Evolutionary conservation across 1,284 basidiomycete genomes (phyloP), one percentile per base, ranked within the genome.

Genomic region (Phaffia rhodozyma): DNA sequence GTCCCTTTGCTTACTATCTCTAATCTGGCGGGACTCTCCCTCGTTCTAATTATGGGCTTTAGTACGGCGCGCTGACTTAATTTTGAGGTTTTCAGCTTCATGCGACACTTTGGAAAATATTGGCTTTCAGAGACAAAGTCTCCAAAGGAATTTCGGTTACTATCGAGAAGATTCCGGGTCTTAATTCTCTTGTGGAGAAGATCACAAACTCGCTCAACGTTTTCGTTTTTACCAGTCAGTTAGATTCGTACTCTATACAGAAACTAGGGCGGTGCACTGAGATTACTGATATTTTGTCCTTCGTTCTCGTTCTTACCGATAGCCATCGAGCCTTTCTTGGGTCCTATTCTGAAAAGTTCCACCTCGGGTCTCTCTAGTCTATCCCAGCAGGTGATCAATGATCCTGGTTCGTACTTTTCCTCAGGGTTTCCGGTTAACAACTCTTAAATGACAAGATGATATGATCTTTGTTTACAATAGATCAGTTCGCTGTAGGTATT

Each of bases 61-160:
- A 2, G n/a, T 20, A 51, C 50, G 5, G 51, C 9, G 18, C 9
- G 51, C 18, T 53, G 20, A n/a, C 51, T 18, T 11, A 25, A 25
- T n/a, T n/a, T 18, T n/a, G 20, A 9, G 18, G 2, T 25, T 53
- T n/a, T 2, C 54, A 63, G 55, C 38, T 66, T 34, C 67, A 68
- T 55, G 77, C 82, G 2, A 83, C 84, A 3, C 76, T 94, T 20
- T 94, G 91, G 91, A 83, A 89, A 75, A 84, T 96, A 16, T 75
- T 96, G 71, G 84, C 81, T 55, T 92, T 93, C 76, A 81, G 91
- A 59, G 92, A 97, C 76, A 82, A 82, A 25, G 81, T 85, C 78
- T 83, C 85, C 73, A 94, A 93, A 81, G 86, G 84, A 73, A 90
- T 97, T 63, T 84, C 86, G 71, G 83, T 81, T 69, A 92, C 86